phyloP scores from a whole-genome alignment of 1,284 basidiomycete genomes.

The Rhodotorula mucilaginosa region DNA sequence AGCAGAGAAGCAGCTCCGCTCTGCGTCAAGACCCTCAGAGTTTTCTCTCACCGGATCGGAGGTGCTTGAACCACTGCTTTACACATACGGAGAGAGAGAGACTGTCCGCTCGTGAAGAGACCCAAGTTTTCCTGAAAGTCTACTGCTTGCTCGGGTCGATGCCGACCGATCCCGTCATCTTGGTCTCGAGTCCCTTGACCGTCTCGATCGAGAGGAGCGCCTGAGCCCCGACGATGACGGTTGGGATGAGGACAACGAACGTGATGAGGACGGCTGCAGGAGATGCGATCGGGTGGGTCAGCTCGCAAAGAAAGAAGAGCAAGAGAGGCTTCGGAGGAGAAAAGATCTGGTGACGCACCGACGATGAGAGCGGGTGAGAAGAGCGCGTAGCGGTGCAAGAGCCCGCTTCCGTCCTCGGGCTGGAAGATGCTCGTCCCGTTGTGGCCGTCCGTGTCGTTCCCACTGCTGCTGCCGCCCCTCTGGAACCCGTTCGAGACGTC shows the following conservation, averaged over 20 bases:
- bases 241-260: constrained; percentile 31
- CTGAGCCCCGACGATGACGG: constrained; percentile 22
- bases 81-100: too few relatives aligned
- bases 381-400: constrained; percentile 38
- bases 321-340: not conserved
- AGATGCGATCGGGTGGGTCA: not conserved
- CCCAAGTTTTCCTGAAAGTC: not conserved
- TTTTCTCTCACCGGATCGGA: too few relatives aligned
- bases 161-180: constrained; percentile 35
- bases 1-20: too few relatives aligned
- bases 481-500: constrained; percentile 5
- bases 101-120: too few relatives aligned
- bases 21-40: too few relatives aligned
- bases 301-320: not conserved
- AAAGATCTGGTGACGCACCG: not conserved
- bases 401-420: constrained; percentile 10
- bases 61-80: too few relatives aligned
- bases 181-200: constrained; percentile 34
- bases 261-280: constrained; percentile 33
- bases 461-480: not conserved
- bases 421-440: constrained; percentile 39
- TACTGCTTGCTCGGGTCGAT: constrained; percentile 33
- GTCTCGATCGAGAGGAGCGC: constrained; percentile 33
- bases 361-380: constrained; percentile 36
- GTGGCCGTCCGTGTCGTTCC: not conserved